phyloP scores from a whole-genome alignment of 768 basidiomycete genomes.

The Hydnum rufescens region DNA sequence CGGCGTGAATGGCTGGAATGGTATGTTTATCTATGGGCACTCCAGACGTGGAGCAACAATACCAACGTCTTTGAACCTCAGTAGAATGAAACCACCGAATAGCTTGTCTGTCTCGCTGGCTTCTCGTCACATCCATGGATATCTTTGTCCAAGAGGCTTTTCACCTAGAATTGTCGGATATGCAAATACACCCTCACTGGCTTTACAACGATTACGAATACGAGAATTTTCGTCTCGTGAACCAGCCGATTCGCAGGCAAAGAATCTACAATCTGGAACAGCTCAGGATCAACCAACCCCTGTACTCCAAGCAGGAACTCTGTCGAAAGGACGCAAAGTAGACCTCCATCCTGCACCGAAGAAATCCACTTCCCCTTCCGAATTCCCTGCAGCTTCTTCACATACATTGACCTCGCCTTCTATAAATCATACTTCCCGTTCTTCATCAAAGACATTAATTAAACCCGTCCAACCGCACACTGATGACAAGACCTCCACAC shows the following conservation, averaged over 20 bases:
- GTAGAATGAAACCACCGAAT: background rate
- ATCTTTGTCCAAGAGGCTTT: background rate
- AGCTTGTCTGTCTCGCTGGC: background rate
- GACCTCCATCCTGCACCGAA: constrained; percentile 47
- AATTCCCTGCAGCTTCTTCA: constrained; percentile 13
- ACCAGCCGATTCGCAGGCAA: background rate
- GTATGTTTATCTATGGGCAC: background rate
- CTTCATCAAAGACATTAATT: no score
- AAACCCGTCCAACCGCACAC: background rate
- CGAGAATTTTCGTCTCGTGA: background rate
- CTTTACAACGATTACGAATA: no score
- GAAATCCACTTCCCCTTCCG: constrained; percentile 18
- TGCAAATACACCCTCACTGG: background rate
- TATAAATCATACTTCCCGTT: background rate
- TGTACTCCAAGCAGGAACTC: background rate
- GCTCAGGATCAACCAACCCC: background rate
- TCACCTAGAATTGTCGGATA: background rate
- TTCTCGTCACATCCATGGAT: background rate
- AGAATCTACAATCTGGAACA: background rate
- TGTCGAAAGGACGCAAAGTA: constrained; percentile 24
- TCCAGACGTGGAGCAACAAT: background rate
- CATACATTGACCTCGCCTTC: constrained; percentile 1
- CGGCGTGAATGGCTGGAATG: background rate
- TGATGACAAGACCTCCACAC: background rate
- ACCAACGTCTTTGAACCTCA: background rate